phyloP scores from a whole-genome alignment of 2,329 filamentous ascomycete genomes.

The Knufia fluminis region DNA sequence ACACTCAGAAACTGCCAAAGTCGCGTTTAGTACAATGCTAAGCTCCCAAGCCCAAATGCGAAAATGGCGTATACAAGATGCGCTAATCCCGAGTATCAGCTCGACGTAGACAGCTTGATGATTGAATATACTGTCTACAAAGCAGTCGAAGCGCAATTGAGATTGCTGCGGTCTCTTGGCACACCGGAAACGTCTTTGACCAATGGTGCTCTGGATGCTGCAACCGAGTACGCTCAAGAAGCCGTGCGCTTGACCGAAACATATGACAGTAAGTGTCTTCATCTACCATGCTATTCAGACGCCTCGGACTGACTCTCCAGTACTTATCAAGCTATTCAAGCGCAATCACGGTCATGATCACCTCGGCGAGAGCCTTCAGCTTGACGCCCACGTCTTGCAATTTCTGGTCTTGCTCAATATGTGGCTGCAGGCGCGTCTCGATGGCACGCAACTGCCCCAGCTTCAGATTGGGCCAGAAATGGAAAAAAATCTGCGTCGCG shows the following conservation, averaged over 20 bases:
- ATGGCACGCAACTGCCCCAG: neutral
- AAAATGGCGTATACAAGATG: conserved; percentile 18
- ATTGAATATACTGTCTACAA: conserved; percentile 23
- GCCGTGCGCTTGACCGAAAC: conserved; percentile 2
- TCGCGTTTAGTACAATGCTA: neutral
- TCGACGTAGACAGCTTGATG: conserved; percentile 23
- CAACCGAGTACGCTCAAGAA: neutral
- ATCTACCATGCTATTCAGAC: neutral
- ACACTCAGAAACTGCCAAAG: neutral
- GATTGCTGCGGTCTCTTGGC: neutral
- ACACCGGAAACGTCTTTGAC: neutral
- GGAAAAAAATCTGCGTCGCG: neutral
- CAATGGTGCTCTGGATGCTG: neutral
- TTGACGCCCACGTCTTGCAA: conserved; percentile 15
- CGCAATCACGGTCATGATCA: conserved; percentile 10
- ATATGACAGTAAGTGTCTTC: conserved; percentile 3
- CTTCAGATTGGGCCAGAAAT: neutral
- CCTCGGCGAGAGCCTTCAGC: neutral
- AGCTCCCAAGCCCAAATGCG: neutral
- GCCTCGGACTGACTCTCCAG: neutral
- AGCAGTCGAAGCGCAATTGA: conserved; percentile 15
- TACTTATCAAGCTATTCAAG: conserved; percentile 14
- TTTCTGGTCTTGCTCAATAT: conserved; percentile 15
- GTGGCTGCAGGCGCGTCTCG: neutral
- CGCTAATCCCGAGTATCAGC: conserved; percentile 18